Base-by-base conservation (phyloP, 495 filamentous ascomycete genomes). In the Lichenothelia convexa region DNA sequence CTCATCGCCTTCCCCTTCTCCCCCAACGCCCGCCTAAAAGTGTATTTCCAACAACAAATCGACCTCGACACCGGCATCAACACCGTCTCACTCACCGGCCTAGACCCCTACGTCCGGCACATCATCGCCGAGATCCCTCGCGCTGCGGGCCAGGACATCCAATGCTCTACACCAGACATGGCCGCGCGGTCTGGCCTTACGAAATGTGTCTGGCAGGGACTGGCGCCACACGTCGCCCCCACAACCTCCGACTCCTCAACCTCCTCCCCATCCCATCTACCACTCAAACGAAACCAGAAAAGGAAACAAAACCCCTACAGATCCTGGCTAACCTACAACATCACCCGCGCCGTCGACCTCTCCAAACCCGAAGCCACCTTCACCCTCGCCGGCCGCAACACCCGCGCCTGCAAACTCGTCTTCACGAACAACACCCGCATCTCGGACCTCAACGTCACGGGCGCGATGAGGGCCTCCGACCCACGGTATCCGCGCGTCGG, bases 1-100 rank as follows among this genome's bases (percentile, higher is more conserved):
- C 70, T 93, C 8, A 57, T 64, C 17, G 86, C 80, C 4, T 93
- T 93, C 55, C 89, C 89, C 1, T 95, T 94, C 60, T 83, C 82
- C 1, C 60, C 64, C 20, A 61, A 71, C 27, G 79, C 69, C 45
- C 68, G 85, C 32, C 67, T 93, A 45, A 95, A 95, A 49, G 57
- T 85, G 29, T 91, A 75, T 57, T 95, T 94, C 58, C 53, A 77
- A 5, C 86, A 97, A 48, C 68, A 69, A 5, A 63, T 93, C 33
- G 71, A 93, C 45, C 68, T 92, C 16, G 78, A 84, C 45, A 74
- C 62, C 5, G 77, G 78, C 9, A 54, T 61, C 5, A 83, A 79
- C 39, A 60, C 54, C 19, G 78, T 80, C 24, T 68, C 73, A 32
- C 64, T 94, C 13, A 68, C 63, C 0, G 86, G 84, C 8, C 50